These are phyloP conservation scores for Kodamaea restingae DNA, from an alignment of 805 yeast genomes.

Conservation along the genomic window DNA sequence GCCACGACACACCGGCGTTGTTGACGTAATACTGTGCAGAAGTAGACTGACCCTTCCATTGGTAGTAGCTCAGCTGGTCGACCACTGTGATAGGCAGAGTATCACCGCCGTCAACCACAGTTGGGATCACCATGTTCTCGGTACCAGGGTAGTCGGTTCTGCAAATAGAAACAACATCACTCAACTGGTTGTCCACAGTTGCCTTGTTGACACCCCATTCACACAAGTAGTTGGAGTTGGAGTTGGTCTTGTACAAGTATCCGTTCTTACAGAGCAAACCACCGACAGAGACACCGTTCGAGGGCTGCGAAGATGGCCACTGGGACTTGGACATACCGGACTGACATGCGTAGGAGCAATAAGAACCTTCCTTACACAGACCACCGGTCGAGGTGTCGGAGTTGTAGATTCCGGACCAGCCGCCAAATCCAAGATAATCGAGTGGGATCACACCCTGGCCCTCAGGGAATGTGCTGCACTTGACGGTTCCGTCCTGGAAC, in stretches of 20 bases:
- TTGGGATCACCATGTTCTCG: constrained; percentile 96
- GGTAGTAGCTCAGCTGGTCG: constrained; percentile 69
- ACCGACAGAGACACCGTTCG: constrained; percentile 88
- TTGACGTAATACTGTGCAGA: constrained; percentile 97
- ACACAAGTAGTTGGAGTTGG: constrained; percentile 66
- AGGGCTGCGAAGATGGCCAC: constrained; percentile 89
- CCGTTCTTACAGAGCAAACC: constrained; percentile 87
- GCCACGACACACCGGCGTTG: constrained; percentile 87
- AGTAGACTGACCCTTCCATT: constrained; percentile 76
- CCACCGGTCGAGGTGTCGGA: constrained; percentile 58
- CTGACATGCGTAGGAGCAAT: constrained; percentile 99
- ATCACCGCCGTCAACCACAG: constrained; percentile 68
- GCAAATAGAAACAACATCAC: constrained; percentile 78
- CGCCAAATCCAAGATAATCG: constrained; percentile 72
- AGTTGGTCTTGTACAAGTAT: constrained; percentile 76
- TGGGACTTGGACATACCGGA: constrained; percentile 99
- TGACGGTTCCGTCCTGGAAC: constrained; percentile 69
- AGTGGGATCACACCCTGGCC: constrained; percentile 82
- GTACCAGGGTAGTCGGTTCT: constrained; percentile 99
- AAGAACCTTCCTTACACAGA: constrained; percentile 79
- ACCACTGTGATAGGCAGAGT: constrained; percentile 72
- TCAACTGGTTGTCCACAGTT: constrained; percentile 58
- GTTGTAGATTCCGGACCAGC: constrained; percentile 74
- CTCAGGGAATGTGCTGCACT: constrained; percentile 68
- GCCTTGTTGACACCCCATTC: constrained; percentile 81